phyloP scores from a whole-genome alignment of 2,329 filamentous ascomycete species.

The Biscogniauxia marginata region DNA sequence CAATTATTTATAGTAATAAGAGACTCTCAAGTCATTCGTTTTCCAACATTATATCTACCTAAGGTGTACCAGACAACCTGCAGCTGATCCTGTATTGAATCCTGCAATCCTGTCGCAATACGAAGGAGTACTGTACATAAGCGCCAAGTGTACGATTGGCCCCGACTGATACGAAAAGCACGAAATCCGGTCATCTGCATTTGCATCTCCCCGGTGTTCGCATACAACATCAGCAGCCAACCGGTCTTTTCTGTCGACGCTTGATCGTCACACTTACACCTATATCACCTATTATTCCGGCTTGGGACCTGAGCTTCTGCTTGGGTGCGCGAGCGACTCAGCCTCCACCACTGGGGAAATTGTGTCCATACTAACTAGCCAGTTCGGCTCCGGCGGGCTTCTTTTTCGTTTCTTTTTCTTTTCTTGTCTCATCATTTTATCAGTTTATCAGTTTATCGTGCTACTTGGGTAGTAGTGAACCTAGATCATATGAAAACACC shows the following conservation, averaged over 20 bases:
- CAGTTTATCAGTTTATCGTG: neutral
- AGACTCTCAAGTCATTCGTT: no score
- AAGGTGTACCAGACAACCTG: no score
- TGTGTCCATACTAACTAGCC: neutral
- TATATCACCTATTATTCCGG: neutral
- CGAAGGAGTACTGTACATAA: no score
- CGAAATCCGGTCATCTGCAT: neutral
- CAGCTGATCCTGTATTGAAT: no score
- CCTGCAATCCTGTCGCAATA: no score
- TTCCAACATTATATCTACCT: no score
- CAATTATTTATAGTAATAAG: no score
- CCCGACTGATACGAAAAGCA: neutral
- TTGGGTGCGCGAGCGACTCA: neutral
- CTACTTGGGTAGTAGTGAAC: conserved; percentile 7
- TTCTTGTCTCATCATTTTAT: neutral
- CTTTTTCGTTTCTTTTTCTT: neutral
- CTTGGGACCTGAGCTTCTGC: no score
- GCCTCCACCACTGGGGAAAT: neutral
- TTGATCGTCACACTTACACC: neutral
- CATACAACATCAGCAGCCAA: neutral
- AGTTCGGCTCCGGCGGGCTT: neutral
- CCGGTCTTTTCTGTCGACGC: neutral
- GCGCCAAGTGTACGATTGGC: neutral
- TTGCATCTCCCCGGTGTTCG: neutral
- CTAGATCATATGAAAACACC: conserved; percentile 21